Evolutionary conservation across 805 yeast species (phyloP), one percentile per base, ranked within the genome.

Genomic region (Metschnikowia henanensis): DNA sequence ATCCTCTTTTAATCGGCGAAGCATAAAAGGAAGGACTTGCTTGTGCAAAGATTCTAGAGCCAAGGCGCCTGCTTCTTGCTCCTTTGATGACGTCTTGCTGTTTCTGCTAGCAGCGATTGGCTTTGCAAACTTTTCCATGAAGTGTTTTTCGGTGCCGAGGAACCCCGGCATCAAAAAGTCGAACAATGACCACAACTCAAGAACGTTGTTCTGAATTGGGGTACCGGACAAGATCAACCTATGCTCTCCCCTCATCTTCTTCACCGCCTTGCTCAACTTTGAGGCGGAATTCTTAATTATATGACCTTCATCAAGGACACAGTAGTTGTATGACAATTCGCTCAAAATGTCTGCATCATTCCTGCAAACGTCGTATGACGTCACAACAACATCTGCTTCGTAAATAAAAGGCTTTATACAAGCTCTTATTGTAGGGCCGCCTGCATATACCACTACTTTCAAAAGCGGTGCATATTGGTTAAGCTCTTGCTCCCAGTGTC

Each of bases 111-210:
- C 92, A 3, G 97, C 92, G 61, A 94, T 94, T 2, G 99, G 99
- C 59, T 91, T 91, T n/a, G 97, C 95, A 73, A 92, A 94, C 53
- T 91, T 79, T 50, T 92, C 98, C 58, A 90, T 94, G 70, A 94
- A 94, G 38, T 84, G 77, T 64, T 90, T 92, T 59, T 94, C 99
- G 3, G 95, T 83, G 12, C 99, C 99, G 51, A 94, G 72, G 59
- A 94, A 94, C 0, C 99, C 99, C 2, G 99, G 99, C 99, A 94
- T 94, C 63, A 94, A 73, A 64, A 90, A 94, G 64, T 94, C 99
- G 72, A 94, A 94, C 58, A 94, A 72, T 3, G 99, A 94, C 99
- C 99, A 94, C 50, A 94, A 71, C 64, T 94, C 99, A 33, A 94
- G 74, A 3, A 94, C 99, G 59, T 94, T 94, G 61, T 94, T 94